These are phyloP conservation scores for Cryphonectria carpinicola DNA, from an alignment of 2,329 filamentous ascomycete species.

Conservation along the genomic window DNA sequence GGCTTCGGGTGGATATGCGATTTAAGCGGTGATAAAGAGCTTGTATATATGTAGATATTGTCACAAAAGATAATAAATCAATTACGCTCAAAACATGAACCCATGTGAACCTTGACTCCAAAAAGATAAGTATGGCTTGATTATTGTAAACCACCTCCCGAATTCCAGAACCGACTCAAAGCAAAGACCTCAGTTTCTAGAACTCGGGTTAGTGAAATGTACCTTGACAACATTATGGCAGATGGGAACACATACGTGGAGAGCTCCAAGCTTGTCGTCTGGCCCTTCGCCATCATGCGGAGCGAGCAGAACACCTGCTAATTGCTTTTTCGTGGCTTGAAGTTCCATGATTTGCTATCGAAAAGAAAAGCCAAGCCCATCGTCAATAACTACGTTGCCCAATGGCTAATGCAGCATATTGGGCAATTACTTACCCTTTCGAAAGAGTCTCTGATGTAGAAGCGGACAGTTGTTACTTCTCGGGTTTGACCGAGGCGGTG, in stretches of 20 bases:
- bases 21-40: neutral
- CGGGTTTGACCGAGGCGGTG: constrained; percentile 36
- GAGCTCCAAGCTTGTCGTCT: constrained; percentile 14
- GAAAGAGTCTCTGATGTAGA: constrained; percentile 35
- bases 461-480: constrained; percentile 36
- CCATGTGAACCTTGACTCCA: neutral
- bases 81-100: neutral
- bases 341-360: neutral
- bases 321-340: constrained; percentile 4
- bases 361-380: neutral
- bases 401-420: neutral
- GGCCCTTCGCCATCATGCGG: neutral
- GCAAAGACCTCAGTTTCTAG: constrained; percentile 7
- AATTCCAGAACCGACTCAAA: neutral
- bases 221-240: neutral
- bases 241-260: neutral
- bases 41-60: neutral
- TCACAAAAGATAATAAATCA: neutral
- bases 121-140: neutral
- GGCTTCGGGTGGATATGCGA: constrained; percentile 24
- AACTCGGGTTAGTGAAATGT: neutral
- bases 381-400: neutral
- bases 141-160: neutral
- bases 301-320: neutral
- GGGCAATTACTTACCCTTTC: constrained; percentile 34